Percentiles rank a stretch among this genome's conserved stretches.
These are phyloP conservation scores for Nepenthes mirabilis DNA, from an alignment of 148 eudicot species.

Conservation along the genomic window DNA sequence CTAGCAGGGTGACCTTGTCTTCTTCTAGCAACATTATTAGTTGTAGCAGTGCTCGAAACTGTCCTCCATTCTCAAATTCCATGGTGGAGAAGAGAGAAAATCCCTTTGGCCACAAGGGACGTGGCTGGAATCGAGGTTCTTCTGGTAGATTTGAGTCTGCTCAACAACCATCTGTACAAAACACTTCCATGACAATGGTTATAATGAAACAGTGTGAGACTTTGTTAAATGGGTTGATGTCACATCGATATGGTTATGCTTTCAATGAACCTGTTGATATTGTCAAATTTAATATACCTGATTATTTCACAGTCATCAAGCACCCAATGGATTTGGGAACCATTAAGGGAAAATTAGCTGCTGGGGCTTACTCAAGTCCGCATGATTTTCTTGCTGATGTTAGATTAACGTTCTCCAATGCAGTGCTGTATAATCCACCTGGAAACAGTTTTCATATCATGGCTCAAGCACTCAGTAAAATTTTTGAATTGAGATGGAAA, in stretches of 20 bases:
- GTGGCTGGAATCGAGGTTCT: slow-evolving; percentile 24
- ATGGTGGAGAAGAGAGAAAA: slow-evolving; percentile 10
- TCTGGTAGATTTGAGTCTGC: slow-evolving; percentile 32
- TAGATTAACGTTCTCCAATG: slow-evolving; percentile 74
- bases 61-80: slow-evolving; percentile 4
- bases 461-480: slow-evolving; percentile 56
- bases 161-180: slow-evolving; percentile 10
- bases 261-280: slow-evolving; percentile 77
- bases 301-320: slow-evolving; percentile 64
- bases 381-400: slow-evolving; percentile 60
- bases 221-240: slow-evolving; percentile 37
- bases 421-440: slow-evolving; percentile 67
- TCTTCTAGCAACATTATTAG: slow-evolving; percentile 33
- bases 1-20: slow-evolving; percentile 14
- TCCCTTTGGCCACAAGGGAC: slow-evolving; percentile 10
- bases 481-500: slow-evolving; percentile 79
- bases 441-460: slow-evolving; percentile 64
- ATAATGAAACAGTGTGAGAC: slow-evolving; percentile 40
- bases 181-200: slow-evolving; percentile 9
- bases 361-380: slow-evolving; percentile 52
- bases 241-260: slow-evolving; percentile 47
- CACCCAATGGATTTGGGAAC: slow-evolving; percentile 96
- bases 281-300: slow-evolving; percentile 60
- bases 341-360: slow-evolving; percentile 39
- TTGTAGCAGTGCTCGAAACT: slow-evolving; percentile 20